Base-by-base conservation (phyloP, 345 rosid genomes). In the Melaleuca quinquenervia region DNA sequence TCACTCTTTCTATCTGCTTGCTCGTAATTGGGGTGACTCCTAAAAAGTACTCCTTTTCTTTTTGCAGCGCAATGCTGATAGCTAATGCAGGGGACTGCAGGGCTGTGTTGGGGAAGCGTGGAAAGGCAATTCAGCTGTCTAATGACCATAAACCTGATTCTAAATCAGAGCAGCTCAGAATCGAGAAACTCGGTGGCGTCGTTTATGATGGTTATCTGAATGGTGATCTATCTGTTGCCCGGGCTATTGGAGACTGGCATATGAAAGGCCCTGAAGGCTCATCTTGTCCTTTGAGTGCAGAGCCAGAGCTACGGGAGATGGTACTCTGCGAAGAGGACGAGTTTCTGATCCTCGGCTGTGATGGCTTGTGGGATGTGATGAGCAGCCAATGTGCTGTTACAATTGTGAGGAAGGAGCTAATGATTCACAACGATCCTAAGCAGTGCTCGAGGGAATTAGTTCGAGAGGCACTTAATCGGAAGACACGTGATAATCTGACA, bases 351-450 rank as follows among this genome's bases (percentile, higher is more conserved):
- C 76, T 89, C 8, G 91, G 88, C 45, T 88, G 91, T 54, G 91
- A 89, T 16, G 91, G 91, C n/a, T 83, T 89, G 83, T 89, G 91
- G 91, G 91, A 89, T 75, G 91, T 89, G 83, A 89, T 89, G 91
- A 87, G 89, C 70, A 89, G 91, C 62, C 88, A 89, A 82, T 50
- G 82, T 84, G 91, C 91, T 3, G 91, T 89, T 44, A 27, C 86
- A 11, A 86, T 89, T 5, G 88, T 21, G 2, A 80, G 91, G 86
- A 86, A 78, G 29, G 91, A 87, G 87, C 86, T 89, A 18, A 83
- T 86, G 32, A 6, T n/a, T 3, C 91, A 88, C 86, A 87, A 89
- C 50, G 87, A 89, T 32, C 90, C 91, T 10, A 87, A 86, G 82
- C 84, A 74, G 55, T 89, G 91, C 82, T 86, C 91, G 5, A 89